Conservation (phyloP, 2,329 filamentous ascomycete species). For the Emmonsia crescens region DNA sequence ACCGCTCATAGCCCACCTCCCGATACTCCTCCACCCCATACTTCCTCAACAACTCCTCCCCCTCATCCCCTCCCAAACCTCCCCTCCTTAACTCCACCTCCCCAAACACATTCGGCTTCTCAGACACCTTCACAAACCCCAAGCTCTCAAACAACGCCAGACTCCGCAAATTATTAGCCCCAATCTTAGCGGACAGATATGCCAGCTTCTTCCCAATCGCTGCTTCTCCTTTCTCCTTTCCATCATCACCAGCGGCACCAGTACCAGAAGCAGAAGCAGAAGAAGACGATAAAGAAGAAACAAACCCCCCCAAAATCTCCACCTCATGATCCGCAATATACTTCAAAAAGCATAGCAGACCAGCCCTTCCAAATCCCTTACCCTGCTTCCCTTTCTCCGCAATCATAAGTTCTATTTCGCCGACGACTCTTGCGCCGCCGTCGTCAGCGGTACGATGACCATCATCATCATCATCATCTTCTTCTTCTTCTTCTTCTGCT, state of each 20-base stretch:
- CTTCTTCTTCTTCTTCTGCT: slow-evolving; percentile 38
- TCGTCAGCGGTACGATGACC: slow-evolving; percentile 13
- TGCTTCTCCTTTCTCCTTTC: slow-evolving; percentile 9
- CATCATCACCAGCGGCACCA: slow-evolving; percentile 6
- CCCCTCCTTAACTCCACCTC: slow-evolving; percentile 49
- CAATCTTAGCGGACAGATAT: slow-evolving; percentile 53
- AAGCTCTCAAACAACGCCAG: slow-evolving; percentile 50
- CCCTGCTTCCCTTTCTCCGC: slow-evolving; percentile 49
- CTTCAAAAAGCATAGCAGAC: slow-evolving; percentile 56
- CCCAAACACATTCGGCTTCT: slow-evolving; percentile 53
- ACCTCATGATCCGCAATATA: slow-evolving; percentile 51
- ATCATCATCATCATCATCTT: too few relatives aligned
- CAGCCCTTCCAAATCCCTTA: slow-evolving; percentile 53
- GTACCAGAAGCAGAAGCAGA: not conserved
- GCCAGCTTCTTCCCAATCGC: slow-evolving; percentile 13
- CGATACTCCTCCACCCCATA: slow-evolving; percentile 28
- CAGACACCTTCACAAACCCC: slow-evolving; percentile 43
- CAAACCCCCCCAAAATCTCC: slow-evolving; percentile 49
- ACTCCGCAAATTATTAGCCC: slow-evolving; percentile 45
- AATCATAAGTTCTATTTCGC: slow-evolving; percentile 83
- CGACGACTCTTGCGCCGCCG: slow-evolving; percentile 34
- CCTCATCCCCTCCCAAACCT: slow-evolving; percentile 19
- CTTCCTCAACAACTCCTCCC: slow-evolving; percentile 19
- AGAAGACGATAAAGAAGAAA: not conserved
- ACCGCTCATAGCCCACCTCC: slow-evolving; percentile 27